phyloP scores from a whole-genome alignment of 192 early-diverging fungal genomes.

The Pilobolus umbonatus region DNA sequence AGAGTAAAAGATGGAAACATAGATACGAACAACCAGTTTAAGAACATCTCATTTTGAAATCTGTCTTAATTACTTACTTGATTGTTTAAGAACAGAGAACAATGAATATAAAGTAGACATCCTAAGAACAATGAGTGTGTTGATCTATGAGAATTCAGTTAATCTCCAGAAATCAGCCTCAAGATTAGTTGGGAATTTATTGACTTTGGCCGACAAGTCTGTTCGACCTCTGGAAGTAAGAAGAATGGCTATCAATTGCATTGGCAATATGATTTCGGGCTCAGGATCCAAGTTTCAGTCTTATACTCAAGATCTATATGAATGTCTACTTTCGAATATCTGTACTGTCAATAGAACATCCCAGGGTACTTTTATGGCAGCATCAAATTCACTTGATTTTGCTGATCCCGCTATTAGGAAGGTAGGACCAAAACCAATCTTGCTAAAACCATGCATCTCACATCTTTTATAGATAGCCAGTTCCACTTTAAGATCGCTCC shows the following conservation, averaged over 20 bases:
- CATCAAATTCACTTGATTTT: constrained; percentile 17
- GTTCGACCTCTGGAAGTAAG: constrained; percentile 35
- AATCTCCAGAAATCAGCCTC: background rate
- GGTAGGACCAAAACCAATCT: constrained; percentile 5
- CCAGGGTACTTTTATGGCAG: constrained; percentile 15
- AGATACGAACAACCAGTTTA: constrained; percentile 20
- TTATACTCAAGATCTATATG: constrained; percentile 46
- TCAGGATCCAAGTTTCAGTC: constrained; percentile 47
- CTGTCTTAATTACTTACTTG: constrained; percentile 18
- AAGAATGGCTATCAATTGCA: constrained; percentile 63
- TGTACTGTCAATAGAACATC: constrained; percentile 17
- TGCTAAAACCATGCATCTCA: background rate
- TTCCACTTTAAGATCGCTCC: constrained; percentile 49
- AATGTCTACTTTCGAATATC: constrained; percentile 44
- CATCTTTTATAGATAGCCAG: constrained; percentile 40
- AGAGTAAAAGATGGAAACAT: background rate
- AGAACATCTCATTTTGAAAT: constrained; percentile 16
- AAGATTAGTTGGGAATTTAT: constrained; percentile 26
- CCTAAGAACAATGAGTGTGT: constrained; percentile 45
- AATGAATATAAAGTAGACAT: constrained; percentile 38
- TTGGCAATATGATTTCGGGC: constrained; percentile 61
- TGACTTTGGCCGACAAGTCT: constrained; percentile 14
- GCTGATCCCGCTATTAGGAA: constrained; percentile 29
- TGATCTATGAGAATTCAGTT: constrained; percentile 44
- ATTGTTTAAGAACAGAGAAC: constrained; percentile 8